Evolutionary conservation across 768 basidiomycete genomes (phyloP).

Genomic region (Coprinopsis cinerea): DNA sequence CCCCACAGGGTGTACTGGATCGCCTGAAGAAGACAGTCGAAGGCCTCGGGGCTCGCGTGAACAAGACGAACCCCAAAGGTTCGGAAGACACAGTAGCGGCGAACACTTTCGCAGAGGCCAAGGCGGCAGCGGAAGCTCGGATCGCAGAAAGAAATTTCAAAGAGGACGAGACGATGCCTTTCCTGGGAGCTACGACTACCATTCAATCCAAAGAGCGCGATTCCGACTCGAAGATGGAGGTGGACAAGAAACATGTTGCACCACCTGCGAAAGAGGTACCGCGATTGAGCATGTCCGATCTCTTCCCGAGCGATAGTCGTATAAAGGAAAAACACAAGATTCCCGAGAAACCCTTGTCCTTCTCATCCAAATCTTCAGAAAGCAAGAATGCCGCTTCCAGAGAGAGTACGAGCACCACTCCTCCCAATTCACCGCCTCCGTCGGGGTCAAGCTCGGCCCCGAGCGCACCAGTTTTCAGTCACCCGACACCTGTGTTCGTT

Average conservation of each 20-base stretch:
- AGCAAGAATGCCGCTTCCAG: slow-evolving; percentile 6
- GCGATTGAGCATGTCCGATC: slow-evolving; percentile 55
- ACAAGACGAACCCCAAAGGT: slow-evolving; percentile 55
- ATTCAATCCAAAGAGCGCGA: neutral
- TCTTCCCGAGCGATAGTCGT: slow-evolving; percentile 37
- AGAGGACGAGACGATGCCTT: slow-evolving; percentile 23
- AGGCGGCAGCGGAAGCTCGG: slow-evolving; percentile 62
- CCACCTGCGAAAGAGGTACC: slow-evolving; percentile 13
- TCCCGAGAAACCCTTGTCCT: slow-evolving; percentile 21
- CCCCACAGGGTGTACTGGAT: slow-evolving; percentile 46
- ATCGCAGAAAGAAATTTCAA: slow-evolving; percentile 59
- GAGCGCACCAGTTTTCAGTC: slow-evolving; percentile 54
- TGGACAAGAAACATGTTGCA: slow-evolving; percentile 6
- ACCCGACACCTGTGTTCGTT: slow-evolving; percentile 45
- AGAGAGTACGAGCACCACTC: slow-evolving; percentile 48
- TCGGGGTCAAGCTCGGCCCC: slow-evolving; percentile 30
- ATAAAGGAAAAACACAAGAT: slow-evolving; percentile 29
- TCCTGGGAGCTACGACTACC: neutral
- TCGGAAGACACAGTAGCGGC: slow-evolving; percentile 41
- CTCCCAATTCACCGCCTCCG: slow-evolving; percentile 45
- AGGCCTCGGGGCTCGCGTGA: slow-evolving; percentile 51
- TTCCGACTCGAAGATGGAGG: neutral
- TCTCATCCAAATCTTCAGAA: slow-evolving; percentile 12
- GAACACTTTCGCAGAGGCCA: slow-evolving; percentile 59
- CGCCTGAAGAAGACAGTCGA: slow-evolving; percentile 69